Conservation (phyloP, 208 protist genomes). For the Leishmania aethiopica region DNA sequence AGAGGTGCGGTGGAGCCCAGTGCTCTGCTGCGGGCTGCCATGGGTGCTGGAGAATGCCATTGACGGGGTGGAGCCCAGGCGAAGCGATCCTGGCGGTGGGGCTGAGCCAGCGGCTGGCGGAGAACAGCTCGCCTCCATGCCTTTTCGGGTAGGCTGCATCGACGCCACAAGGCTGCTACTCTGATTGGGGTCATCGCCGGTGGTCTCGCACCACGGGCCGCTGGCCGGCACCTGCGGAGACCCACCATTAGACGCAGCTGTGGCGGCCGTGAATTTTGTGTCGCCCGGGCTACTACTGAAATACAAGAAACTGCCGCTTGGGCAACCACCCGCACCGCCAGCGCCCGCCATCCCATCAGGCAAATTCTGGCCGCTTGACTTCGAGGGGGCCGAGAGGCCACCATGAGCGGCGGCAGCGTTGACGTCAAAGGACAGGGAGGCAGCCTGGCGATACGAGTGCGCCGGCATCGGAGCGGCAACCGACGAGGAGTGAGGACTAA, state of each 20-base stretch:
- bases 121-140: not conserved
- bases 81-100: not conserved
- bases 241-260: not conserved
- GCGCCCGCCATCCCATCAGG: not conserved
- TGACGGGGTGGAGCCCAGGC: not conserved
- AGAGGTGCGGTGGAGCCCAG: not conserved
- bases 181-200: not conserved
- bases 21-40: not conserved
- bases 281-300: not conserved
- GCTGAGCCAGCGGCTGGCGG: not conserved
- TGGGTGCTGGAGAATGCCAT: not conserved
- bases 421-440: conserved; percentile 1
- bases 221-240: not conserved
- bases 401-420: not conserved
- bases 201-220: not conserved
- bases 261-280: too few relatives aligned
- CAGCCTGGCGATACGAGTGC: not conserved
- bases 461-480: not conserved
- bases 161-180: not conserved
- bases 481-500: not conserved
- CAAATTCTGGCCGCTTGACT: not conserved
- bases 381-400: not conserved
- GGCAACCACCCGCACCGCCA: not conserved
- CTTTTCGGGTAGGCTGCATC: not conserved
- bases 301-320: not conserved